Base-by-base conservation (phyloP, 495 filamentous ascomycete genomes). In the Polyplosphaeria fusca region DNA sequence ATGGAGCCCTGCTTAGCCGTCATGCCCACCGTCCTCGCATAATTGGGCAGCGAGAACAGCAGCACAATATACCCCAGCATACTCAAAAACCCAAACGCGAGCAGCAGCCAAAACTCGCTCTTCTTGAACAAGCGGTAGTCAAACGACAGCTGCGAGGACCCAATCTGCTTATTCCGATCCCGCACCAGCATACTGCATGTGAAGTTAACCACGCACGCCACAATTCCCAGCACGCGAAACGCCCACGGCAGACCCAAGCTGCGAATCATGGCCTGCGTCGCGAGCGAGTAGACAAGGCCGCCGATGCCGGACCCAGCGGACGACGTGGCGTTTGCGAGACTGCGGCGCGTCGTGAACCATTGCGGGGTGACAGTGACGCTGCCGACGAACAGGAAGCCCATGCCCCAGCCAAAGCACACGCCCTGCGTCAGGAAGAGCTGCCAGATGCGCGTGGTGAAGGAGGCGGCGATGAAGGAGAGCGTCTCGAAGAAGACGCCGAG, bases 371-470 rank as follows among this genome's bases (percentile, higher is more conserved):
- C 80, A 14, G 82, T 81, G 2, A 86, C 82, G 23, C 80, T 85
- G 19, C 82, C 77, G 5, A 85, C 86, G 69, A 89, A 95, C 18
- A 84, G 77, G 52, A 93, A 86, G 1, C 88, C 87, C 71, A 91
- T 79, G 0, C 86, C 89, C 38, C 82, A 67, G 24, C 89, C 88
- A 55, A 93, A 87, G 47, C 83, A 80, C 5, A 91, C 70, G 9
- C 88, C 89, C 67, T 93, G 88, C 47, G 79, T 82, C 2, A 94
- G 79, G 52, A 89, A 82, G 0, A 82, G 70, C 11, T 81, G 77
- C 76, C 76, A 82, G 2, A 76, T 74, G 11, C 65, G 25, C 3
- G 27, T 51, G 3, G 76, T 68, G 62, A 78, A 81, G 23, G 74
- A 75, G 0, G 79, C 77, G 3, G 68, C 70, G 25, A 82, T 69